These are phyloP conservation scores for Sporothrix variecibatus DNA, from an alignment of 2,329 filamentous ascomycete species.

Conservation along the genomic window DNA sequence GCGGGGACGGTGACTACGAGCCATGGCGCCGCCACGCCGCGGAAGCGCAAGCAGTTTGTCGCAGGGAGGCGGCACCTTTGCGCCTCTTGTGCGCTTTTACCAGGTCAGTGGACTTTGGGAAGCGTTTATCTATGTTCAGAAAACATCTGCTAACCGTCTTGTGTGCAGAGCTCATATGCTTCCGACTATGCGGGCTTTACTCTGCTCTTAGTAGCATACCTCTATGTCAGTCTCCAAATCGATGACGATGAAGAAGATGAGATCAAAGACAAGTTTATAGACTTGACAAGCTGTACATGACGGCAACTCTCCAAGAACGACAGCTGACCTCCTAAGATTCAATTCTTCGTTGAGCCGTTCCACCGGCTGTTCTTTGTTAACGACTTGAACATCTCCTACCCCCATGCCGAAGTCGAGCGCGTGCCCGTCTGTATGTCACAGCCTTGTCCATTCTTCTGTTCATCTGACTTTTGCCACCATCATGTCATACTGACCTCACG, in stretches of 20 bases:
- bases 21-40: conserved; percentile 41
- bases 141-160: not conserved
- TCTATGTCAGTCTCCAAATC: conserved; percentile 50
- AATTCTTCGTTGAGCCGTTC: conserved; percentile 76
- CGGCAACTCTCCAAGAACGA: not conserved
- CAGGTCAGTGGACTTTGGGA: conserved; percentile 39
- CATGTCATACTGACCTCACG: not conserved
- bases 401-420: conserved; percentile 79
- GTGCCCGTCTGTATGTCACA: conserved; percentile 71
- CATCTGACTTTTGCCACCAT: not conserved
- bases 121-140: not conserved
- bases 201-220: conserved; percentile 67
- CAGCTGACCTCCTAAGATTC: conserved; percentile 49
- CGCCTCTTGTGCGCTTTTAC: conserved; percentile 49
- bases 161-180: conserved; percentile 71
- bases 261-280: not conserved
- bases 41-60: not conserved
- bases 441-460: not conserved
- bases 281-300: not conserved
- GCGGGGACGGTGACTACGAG: conserved; percentile 48
- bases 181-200: conserved; percentile 83
- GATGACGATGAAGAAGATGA: not conserved
- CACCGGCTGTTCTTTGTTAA: conserved; percentile 92
- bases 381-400: conserved; percentile 81
- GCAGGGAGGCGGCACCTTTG: conserved; percentile 34